Conservation (phyloP, 305 asterid species). For the Rubia tinctorum region DNA sequence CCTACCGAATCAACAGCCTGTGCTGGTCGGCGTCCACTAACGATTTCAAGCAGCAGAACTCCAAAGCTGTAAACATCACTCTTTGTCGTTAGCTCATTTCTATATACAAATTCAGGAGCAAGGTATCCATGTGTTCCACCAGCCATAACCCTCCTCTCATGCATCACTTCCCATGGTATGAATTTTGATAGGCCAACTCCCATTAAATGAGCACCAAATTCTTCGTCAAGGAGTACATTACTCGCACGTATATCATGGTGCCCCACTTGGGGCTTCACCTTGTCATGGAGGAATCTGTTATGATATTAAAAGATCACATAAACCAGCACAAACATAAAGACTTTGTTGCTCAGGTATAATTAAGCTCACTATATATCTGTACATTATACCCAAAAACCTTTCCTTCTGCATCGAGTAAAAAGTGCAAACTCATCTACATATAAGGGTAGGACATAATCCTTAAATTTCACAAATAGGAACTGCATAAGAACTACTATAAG, state of each 20-base stretch:
- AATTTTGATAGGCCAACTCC: constrained; percentile 97
- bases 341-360: neutral
- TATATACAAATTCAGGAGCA: constrained; percentile 94
- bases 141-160: constrained; percentile 92
- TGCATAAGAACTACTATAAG: neutral
- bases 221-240: constrained; percentile 93
- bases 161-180: constrained; percentile 97
- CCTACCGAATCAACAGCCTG: constrained; percentile 98
- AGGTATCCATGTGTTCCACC: constrained; percentile 99
- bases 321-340: neutral
- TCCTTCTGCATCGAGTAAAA: neutral
- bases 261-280: constrained; percentile 98
- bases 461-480: neutral
- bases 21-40: constrained; percentile 94
- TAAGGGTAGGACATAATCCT: neutral
- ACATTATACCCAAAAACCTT: neutral
- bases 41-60: constrained; percentile 86
- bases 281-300: constrained; percentile 89
- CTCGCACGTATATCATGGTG: constrained; percentile 93
- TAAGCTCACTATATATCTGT: neutral
- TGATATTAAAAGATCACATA: neutral
- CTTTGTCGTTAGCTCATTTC: constrained; percentile 94
- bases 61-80: constrained; percentile 99
- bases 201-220: constrained; percentile 88
- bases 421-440: neutral